phyloP scores from a whole-genome alignment of 192 early-diverging fungal genomes.

The Entomortierella parvispora region DNA sequence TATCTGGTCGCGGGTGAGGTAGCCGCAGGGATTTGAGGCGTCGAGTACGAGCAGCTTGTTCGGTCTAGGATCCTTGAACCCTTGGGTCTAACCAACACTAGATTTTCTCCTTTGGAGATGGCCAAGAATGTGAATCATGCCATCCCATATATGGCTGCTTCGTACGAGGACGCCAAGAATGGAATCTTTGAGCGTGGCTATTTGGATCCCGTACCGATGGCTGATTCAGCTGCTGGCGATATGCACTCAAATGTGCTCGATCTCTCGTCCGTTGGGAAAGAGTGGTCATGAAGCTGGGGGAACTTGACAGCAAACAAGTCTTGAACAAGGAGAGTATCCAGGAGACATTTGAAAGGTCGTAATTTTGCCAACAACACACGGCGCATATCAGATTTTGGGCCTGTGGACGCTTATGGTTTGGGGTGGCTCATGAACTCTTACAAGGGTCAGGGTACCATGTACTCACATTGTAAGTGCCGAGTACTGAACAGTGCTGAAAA shows the following conservation, averaged over 20 bases:
- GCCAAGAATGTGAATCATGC: slow-evolving; percentile 4
- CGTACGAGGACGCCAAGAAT: slow-evolving; percentile 4
- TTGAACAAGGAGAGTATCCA: slow-evolving; percentile 1
- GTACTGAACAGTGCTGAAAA: too few relatives aligned
- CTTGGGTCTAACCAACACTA: background rate
- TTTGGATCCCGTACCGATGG: background rate
- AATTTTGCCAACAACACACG: background rate
- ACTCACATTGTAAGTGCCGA: background rate
- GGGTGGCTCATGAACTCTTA: slow-evolving; percentile 1
- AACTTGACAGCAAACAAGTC: slow-evolving; percentile 3
- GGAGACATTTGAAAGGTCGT: background rate
- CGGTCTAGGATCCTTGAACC: background rate
- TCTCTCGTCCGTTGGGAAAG: background rate
- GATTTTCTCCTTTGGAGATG: slow-evolving; percentile 6
- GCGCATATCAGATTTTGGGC: background rate
- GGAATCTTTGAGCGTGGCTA: slow-evolving; percentile 1
- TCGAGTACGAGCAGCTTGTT: background rate
- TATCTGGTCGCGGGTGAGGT: slow-evolving; percentile 12
- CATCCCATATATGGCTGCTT: slow-evolving; percentile 4
- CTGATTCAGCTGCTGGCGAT: slow-evolving; percentile 13
- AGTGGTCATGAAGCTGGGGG: background rate
- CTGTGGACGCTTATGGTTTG: background rate
- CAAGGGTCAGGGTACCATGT: background rate
- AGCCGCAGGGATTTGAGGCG: background rate
- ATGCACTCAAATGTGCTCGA: background rate